Base-by-base conservation (phyloP, 768 basidiomycete genomes). In the Lactifluus piperatus region DNA sequence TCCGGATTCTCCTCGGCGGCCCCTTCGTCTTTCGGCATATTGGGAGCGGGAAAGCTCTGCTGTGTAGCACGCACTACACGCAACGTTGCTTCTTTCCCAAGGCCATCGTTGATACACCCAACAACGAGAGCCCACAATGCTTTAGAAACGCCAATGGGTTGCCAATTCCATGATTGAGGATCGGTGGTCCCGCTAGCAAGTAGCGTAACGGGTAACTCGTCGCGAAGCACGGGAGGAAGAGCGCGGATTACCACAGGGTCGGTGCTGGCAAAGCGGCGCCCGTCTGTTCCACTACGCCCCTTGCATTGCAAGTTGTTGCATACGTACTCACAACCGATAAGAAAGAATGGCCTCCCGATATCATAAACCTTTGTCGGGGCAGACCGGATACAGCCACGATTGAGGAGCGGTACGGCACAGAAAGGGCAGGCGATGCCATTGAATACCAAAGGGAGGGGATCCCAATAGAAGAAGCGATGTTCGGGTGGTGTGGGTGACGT, bases 381-480 rank as follows among this genome's bases (percentile, higher is more conserved):
- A 0, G 80, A 79, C 60, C 76, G 80, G 70, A 91, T 90, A 43
- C 85, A 80, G 3, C 89, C 89, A 34, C 79, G 78, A 70, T 91
- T 87, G 34, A 68, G 63, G 39, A 91, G 77, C 1, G 83, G 77
- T 5, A 76, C 67, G 7, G 80, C 71, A 67, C 89, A 91, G 44
- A 67, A 75, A 0, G 88, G 86, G 64, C 89, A 91, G 1, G 81
- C 76, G 45, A 91, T 86, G 4, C 89, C 89, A 60, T 90, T 88
- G 74, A 91, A 88, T 9, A 89, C 82, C 48, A 91, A 81, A 0
- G 88, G 86, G 50, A 84, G 83, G 0, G 89, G 89, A 61, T 91
- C 89, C 89, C 89, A 91, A 65, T 88, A 91, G n/a, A 91, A 73
- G 71, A 91, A 91, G 4, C 80, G 81, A 62, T 90, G 84, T 54